A percentile compares a stretch with the other conserved stretches of the same genome.
Conservation (phyloP, 2,329 filamentous ascomycete species). For the Colletotrichum endophyticum region DNA sequence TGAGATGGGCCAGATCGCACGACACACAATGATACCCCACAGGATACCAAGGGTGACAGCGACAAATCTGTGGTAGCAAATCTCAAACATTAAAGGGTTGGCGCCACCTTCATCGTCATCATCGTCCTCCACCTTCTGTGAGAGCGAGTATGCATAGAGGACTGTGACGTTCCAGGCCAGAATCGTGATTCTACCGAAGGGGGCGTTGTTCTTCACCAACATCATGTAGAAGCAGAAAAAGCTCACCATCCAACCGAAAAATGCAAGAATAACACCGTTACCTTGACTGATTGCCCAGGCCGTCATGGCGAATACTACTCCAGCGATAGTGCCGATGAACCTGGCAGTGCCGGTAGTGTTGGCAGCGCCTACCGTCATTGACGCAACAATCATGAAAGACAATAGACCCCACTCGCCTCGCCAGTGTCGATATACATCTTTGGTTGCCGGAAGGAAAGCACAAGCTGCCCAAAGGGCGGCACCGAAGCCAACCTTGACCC, state of each 20-base stretch:
- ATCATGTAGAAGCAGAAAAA: slow-evolving; percentile 91
- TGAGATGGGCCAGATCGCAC: slow-evolving; percentile 92
- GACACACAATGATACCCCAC: slow-evolving; percentile 91
- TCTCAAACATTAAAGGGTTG: slow-evolving; percentile 84
- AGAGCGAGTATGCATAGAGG: slow-evolving; percentile 91
- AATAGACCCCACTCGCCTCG: slow-evolving; percentile 95
- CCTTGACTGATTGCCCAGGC: slow-evolving; percentile 80
- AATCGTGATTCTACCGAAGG: slow-evolving; percentile 91
- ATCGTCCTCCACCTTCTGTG: slow-evolving; percentile 78
- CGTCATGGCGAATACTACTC: slow-evolving; percentile 75
- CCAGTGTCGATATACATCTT: slow-evolving; percentile 85
- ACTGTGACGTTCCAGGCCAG: slow-evolving; percentile 96
- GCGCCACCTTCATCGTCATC: slow-evolving; percentile 89
- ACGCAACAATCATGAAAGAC: slow-evolving; percentile 97
- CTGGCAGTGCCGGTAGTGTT: slow-evolving; percentile 91
- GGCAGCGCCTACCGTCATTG: slow-evolving; percentile 95
- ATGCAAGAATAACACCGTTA: slow-evolving; percentile 76
- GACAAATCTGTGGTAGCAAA: slow-evolving; percentile 85
- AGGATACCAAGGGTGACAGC: slow-evolving; percentile 86
- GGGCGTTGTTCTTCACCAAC: slow-evolving; percentile 80
- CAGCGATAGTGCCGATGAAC: slow-evolving; percentile 85
- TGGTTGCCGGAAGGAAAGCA: slow-evolving; percentile 79
- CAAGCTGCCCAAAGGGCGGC: slow-evolving; percentile 89
- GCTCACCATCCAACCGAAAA: slow-evolving; percentile 82
- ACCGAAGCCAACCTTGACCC: slow-evolving; percentile 90